Evolutionary conservation across 768 basidiomycete genomes (phyloP).

Genomic region (Lactarius sp.): DNA sequence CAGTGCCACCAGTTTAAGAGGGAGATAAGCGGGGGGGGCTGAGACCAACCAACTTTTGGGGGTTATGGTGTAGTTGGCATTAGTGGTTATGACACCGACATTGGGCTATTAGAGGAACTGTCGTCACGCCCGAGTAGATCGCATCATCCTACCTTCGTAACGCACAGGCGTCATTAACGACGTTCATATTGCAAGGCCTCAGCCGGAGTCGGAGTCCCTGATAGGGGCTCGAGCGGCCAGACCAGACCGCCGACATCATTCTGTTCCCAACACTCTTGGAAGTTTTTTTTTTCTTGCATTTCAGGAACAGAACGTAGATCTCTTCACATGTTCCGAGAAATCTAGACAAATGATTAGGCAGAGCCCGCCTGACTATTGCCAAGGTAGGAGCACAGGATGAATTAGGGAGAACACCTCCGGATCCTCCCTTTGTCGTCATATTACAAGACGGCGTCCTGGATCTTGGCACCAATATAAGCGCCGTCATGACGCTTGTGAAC

Average conservation of each 20-base stretch:
- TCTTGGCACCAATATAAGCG: not conserved
- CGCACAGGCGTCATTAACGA: not conserved
- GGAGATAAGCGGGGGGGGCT: too few species aligned
- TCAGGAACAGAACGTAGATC: not conserved
- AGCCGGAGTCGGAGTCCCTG: not conserved
- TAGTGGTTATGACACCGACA: not conserved
- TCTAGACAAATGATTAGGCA: not conserved
- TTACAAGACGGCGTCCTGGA: slow-evolving; percentile 7
- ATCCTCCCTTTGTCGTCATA: not conserved
- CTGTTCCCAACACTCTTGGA: not conserved
- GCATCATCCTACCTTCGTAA: not conserved
- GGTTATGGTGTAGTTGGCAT: not conserved
- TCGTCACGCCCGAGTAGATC: not conserved
- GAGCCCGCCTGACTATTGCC: not conserved
- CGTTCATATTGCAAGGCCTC: not conserved
- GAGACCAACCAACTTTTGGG: not conserved
- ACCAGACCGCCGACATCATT: not conserved
- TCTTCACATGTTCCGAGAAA: slow-evolving; percentile 8
- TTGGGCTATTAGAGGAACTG: not conserved
- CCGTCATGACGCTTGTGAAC: not conserved
- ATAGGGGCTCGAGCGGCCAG: not conserved
- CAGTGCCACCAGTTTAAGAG: not conserved
- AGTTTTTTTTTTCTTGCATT: not conserved
- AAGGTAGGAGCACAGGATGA: not conserved
- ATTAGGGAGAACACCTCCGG: not conserved